Evolutionary conservation across 225 moss, liverwort and hornwort species (phyloP).

Genomic region (Rhytidiadelphus loreus): DNA sequence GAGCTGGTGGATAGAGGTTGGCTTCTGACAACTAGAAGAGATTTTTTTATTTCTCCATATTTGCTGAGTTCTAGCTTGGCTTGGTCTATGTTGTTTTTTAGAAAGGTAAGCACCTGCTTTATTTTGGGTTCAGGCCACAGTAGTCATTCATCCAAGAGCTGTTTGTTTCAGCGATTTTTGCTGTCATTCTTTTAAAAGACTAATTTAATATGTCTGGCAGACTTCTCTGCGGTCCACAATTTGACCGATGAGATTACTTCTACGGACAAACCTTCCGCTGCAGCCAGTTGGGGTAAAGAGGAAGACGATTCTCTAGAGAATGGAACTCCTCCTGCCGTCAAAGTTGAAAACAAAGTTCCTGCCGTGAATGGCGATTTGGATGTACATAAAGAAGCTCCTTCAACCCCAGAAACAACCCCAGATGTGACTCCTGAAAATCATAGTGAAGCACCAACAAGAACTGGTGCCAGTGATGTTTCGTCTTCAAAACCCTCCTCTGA

Average conservation of each 20-base stretch:
- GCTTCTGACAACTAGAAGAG: neutral
- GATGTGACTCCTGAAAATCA: constrained; percentile 34
- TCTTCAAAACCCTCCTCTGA: constrained; percentile 37
- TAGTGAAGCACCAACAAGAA: constrained; percentile 48
- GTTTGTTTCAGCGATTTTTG: neutral
- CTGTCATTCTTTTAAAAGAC: neutral
- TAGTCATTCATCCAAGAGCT: neutral
- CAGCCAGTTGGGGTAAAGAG: constrained; percentile 53
- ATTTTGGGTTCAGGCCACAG: neutral
- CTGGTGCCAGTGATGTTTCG: constrained; percentile 24
- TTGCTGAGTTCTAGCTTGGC: neutral
- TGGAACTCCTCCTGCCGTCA: neutral
- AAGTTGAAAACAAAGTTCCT: neutral
- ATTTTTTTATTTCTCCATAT: neutral
- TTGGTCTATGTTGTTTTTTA: neutral
- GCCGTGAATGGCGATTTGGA: constrained; percentile 9
- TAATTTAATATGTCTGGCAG: constrained; percentile 21
- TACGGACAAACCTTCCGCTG: constrained; percentile 26
- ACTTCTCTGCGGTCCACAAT: constrained; percentile 56
- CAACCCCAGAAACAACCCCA: constrained; percentile 5
- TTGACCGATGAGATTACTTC: constrained; percentile 44
- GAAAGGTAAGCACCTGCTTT: neutral
- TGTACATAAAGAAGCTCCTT: constrained; percentile 19
- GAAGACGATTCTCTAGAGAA: constrained; percentile 23
- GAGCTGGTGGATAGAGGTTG: constrained; percentile 91